Base-by-base conservation (phyloP, 257 asterid species). In the Primulina tabacum region DNA sequence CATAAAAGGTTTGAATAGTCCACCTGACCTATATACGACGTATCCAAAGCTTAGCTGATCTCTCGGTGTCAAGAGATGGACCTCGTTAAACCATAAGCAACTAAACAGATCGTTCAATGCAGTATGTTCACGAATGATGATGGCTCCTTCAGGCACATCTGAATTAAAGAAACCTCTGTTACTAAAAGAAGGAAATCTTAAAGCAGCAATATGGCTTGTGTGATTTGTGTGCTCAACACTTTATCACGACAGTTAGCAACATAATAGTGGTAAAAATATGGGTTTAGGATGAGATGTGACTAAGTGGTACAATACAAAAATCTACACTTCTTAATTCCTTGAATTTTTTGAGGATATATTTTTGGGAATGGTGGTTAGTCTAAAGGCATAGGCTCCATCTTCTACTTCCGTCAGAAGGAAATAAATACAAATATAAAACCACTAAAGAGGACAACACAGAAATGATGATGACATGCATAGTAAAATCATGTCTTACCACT, bases 71-170 rank as follows among this genome's bases (percentile, higher is more conserved):
- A 93, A 82, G 72, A 90, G 95, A 78, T 93, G 81, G 56, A 93
- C 99, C 84, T 93, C 99, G 4, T 93, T 93, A 88, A 90, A 93
- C 99, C 99, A 93, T 71, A 93, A 82, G 87, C 99, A 93, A 77
- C 97, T 90, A 67, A 92, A 89, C 74, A 93, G 86, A 71, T 93
- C 89, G 68, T 81, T 93, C 72, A 89, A 30, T 2, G 89, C 80
- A 16, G 97, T 88, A 55, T 94, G 97, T 71, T 94, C 97, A 2
- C 99, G 92, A 34, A 94, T 80, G 80, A 94, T 94, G 78, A 91
- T 73, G 3, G 97, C 99, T 72, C 99, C 99, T 89, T 94, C 99
- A 30, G 97, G 97, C 74, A 94, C 96, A 84, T 91, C 99, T 94
- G 89, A 82, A 74, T 47, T 58, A 47, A 47, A 47, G 18, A 47